Evolutionary conservation across 306 rosid species (phyloP), one percentile per base, ranked within the genome.

Genomic region (Glycine latifolia): DNA sequence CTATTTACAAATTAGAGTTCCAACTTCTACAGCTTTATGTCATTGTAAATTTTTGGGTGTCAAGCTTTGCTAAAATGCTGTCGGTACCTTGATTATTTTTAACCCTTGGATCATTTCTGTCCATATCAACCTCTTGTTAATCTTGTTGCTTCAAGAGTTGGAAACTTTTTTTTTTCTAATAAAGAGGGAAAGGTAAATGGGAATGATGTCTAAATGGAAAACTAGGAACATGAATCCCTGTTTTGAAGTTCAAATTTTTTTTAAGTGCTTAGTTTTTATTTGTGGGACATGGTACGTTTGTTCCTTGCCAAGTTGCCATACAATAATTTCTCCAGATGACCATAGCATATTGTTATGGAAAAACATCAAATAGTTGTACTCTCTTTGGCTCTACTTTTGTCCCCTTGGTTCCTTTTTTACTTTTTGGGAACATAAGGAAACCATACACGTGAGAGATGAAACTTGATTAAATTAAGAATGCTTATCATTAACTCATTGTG

Each of bases 21-120:
- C 63, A 78, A 55, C 20, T 75, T 53, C 55, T 71, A 54, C 11
- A 41, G 3, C 68, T 69, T 66, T 16, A 56, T 10, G 41, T 26
- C 12, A 79, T 56, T 50, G 71, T 54, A 60, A 58, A 17, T 72
- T 78, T 78, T 67, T 2, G 6, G 48, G 49, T 71, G 48, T 62
- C 83, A 74, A 9, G 31, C 31, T 79, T 81, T 76, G 47, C 12
- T 58, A 15, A 50, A 55, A 44, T 44, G 53, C 50, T 72, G 59
- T 83, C 66, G 5, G 63, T 75, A 72, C 69, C 13, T 60, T 58
- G 20, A 20, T 20, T 33, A 31, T 15, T 48, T 16, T 26, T 4
- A 58, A 12, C 5, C 5, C 15, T 66, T 4, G 48, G 20, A 8
- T 65, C 47, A 77, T 71, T 67, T 61, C 37, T 9, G 2, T 70